These are phyloP conservation scores for Plasmodium malariae DNA, from an alignment of 169 alveolate genomes.

Conservation along the genomic window DNA sequence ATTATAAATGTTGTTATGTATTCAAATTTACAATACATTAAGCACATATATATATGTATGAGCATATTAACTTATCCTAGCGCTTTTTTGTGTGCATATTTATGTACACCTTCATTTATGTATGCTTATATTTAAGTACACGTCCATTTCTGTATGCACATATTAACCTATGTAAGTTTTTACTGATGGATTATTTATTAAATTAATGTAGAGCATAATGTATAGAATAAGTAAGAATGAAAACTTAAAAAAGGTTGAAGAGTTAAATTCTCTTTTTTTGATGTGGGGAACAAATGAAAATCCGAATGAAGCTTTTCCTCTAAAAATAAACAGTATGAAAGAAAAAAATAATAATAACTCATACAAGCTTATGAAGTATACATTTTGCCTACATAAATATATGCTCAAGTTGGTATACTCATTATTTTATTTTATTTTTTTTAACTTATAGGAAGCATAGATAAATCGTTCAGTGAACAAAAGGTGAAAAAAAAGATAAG, in stretches of 20 bases:
- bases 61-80: neutral
- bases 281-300: conserved; percentile 67
- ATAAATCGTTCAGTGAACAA: conserved; percentile 40
- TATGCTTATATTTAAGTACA: neutral
- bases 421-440: neutral
- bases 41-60: conserved; percentile 3
- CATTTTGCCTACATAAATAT: too few species aligned
- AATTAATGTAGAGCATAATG: conserved; percentile 53
- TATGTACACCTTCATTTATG: neutral
- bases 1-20: neutral
- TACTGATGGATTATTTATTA: too few species aligned
- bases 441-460: conserved; percentile 22
- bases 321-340: conserved; percentile 33
- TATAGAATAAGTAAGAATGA: conserved; percentile 60
- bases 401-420: too few species aligned
- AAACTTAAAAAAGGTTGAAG: conserved; percentile 56
- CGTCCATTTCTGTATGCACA: too few species aligned
- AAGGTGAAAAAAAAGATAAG: conserved; percentile 47
- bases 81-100: neutral
- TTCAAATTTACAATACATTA: neutral
- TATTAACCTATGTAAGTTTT: too few species aligned
- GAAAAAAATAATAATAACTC: neutral
- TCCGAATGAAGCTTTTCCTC: conserved; percentile 46
- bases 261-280: conserved; percentile 62
- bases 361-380: neutral